A percentile compares a stretch with the other conserved stretches of the same genome.
These are phyloP conservation scores for Pholiota adiposa DNA, from an alignment of 1,284 basidiomycete species.

Conservation along the genomic window DNA sequence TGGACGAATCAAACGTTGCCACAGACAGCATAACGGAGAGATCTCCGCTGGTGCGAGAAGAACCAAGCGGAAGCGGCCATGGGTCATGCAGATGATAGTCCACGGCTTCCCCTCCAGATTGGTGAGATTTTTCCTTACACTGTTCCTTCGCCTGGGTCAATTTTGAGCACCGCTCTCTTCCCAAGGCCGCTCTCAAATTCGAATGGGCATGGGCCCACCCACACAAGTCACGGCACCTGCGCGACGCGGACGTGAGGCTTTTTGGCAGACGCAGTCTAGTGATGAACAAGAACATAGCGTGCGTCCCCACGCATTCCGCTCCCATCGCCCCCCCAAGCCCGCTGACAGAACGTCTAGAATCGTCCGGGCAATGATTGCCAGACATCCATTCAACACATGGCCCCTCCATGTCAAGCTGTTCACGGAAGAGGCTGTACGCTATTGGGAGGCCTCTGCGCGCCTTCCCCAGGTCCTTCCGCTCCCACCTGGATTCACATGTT, in stretches of 20 bases:
- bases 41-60: conserved; percentile 77
- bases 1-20: not conserved
- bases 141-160: not conserved
- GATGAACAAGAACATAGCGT: conserved; percentile 53
- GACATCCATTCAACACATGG: conserved; percentile 65
- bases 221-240: conserved; percentile 59
- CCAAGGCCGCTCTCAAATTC: conserved; percentile 78
- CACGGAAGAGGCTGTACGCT: conserved; percentile 57
- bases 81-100: conserved; percentile 91
- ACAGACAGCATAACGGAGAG: conserved; percentile 86
- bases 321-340: not conserved
- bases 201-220: conserved; percentile 95
- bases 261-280: conserved; percentile 39
- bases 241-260: conserved; percentile 44
- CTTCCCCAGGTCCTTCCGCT: conserved; percentile 33
- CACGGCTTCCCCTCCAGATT: conserved; percentile 88
- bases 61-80: conserved; percentile 75
- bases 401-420: conserved; percentile 74
- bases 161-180: not conserved
- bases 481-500: conserved; percentile 54
- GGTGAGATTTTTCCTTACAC: conserved; percentile 28
- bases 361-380: conserved; percentile 58
- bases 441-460: conserved; percentile 44
- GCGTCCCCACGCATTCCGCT: conserved; percentile 25
- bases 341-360: conserved; percentile 37